Conservation (phyloP, 1,284 basidiomycete species). For the Trametes hirsuta region DNA sequence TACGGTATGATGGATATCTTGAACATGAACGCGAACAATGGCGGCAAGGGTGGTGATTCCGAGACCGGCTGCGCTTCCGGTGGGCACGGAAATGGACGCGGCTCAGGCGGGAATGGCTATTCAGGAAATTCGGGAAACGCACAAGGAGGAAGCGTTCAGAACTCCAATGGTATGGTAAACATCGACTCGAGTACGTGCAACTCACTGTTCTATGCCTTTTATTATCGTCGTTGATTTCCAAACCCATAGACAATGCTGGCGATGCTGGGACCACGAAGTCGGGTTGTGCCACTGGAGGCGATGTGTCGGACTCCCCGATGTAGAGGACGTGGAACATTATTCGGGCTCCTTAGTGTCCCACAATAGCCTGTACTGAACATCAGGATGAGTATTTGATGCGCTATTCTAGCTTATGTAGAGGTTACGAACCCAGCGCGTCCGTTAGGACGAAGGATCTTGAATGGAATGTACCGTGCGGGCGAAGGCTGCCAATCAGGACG, state of each 20-base stretch:
- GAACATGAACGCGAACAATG: conserved; percentile 39
- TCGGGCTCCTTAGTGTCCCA: background rate
- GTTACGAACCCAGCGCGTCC: too few species aligned
- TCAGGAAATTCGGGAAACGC: conserved; percentile 35
- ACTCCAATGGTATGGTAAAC: conserved; percentile 35
- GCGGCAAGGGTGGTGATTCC: conserved; percentile 34
- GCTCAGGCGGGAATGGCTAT: conserved; percentile 35
- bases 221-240: background rate
- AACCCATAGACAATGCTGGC: conserved; percentile 35
- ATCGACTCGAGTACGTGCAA: conserved; percentile 34
- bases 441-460: too few species aligned
- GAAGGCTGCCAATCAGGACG: too few species aligned
- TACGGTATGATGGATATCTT: conserved; percentile 34
- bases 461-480: too few species aligned
- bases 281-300: conserved; percentile 32
- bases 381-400: background rate
- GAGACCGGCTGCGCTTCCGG: conserved; percentile 32
- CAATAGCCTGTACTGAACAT: background rate
- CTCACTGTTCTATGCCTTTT: background rate
- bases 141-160: conserved; percentile 32
- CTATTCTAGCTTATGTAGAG: background rate
- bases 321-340: background rate
- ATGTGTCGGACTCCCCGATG: conserved; percentile 1
- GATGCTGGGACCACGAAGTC: conserved; percentile 31
- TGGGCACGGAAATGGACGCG: conserved; percentile 29